Percentiles rank a stretch among this genome's conserved stretches.
phyloP scores from a whole-genome alignment of 1,139 yeast genomes.

The Meyerozyma sp. region DNA sequence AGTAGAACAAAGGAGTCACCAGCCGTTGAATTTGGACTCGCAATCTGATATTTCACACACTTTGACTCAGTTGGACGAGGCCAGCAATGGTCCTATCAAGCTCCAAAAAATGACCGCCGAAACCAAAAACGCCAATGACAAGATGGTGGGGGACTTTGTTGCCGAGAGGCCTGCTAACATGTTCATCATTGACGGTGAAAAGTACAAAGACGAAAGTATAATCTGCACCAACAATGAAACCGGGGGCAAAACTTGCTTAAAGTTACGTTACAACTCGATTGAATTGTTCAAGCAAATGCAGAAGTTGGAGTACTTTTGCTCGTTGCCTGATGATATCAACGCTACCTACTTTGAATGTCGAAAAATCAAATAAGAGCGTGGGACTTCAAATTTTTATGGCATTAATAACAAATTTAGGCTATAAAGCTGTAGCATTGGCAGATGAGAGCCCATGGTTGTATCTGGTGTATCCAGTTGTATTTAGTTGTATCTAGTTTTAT shows the following conservation, averaged over 20 bases:
- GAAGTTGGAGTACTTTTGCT: constrained; percentile 38
- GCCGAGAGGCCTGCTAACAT: constrained; percentile 24
- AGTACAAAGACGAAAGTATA: constrained; percentile 31
- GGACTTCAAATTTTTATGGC: background rate
- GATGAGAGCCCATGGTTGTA: too few species aligned
- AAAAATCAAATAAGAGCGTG: constrained; percentile 22
- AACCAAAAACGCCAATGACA: constrained; percentile 11
- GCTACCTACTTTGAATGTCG: constrained; percentile 47
- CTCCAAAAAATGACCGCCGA: constrained; percentile 10
- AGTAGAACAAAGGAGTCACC: constrained; percentile 34
- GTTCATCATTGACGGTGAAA: constrained; percentile 43
- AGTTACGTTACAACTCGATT: constrained; percentile 31
- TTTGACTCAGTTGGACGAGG: constrained; percentile 26
- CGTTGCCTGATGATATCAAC: constrained; percentile 33
- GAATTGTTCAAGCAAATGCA: constrained; percentile 45
- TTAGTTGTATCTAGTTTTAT: too few species aligned
- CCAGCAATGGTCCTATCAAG: constrained; percentile 9
- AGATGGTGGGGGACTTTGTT: constrained; percentile 17
- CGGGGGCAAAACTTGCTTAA: constrained; percentile 45
- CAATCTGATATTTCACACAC: constrained; percentile 35
- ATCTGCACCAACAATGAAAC: constrained; percentile 35
- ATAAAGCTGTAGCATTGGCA: too few species aligned
- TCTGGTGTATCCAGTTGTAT: too few species aligned
- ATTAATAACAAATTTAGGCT: background rate
- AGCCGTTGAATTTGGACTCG: constrained; percentile 17